Percentiles rank a stretch among this genome's conserved stretches.
Conservation (phyloP, 176 grass and related monocot species). For the Oryza nivara region DNA sequence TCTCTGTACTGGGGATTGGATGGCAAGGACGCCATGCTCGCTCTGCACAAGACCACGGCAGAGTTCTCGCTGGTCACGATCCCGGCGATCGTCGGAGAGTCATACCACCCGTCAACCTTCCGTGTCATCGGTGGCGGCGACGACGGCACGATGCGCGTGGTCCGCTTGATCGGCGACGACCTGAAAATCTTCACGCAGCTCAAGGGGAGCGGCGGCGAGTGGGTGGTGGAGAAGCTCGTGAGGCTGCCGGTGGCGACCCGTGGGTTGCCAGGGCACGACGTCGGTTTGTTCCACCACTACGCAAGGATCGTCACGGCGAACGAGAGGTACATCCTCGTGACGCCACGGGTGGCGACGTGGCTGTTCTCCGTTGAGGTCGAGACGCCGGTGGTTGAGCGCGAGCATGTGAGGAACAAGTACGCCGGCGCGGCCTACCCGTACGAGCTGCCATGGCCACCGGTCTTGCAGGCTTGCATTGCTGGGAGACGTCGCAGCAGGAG, state of each 20-base stretch:
- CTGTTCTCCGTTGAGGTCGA: constrained; percentile 11
- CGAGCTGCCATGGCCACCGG: constrained; percentile 43
- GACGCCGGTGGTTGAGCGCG: neutral
- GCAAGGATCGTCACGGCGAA: neutral
- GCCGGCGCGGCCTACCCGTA: neutral
- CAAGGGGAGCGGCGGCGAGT: neutral
- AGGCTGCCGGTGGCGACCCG: neutral
- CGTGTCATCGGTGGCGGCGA: neutral
- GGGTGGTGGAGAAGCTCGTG: constrained; percentile 14
- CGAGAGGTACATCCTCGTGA: no score
- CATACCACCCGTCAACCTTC: no score
- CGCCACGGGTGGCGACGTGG: neutral
- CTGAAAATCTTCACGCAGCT: neutral
- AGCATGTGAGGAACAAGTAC: constrained; percentile 1
- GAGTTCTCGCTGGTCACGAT: no score
- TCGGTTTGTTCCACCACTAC: no score
- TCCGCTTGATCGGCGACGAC: neutral
- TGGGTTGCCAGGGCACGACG: neutral
- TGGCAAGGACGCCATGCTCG: no score
- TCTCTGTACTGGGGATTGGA: no score
- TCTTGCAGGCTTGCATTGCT: constrained; percentile 9
- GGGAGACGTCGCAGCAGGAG: no score
- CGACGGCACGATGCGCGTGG: neutral
- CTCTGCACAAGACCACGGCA: no score
- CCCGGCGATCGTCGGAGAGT: no score